Conservation (phyloP, 805 yeast genomes). For the Zygoascus ofunaensis region DNA sequence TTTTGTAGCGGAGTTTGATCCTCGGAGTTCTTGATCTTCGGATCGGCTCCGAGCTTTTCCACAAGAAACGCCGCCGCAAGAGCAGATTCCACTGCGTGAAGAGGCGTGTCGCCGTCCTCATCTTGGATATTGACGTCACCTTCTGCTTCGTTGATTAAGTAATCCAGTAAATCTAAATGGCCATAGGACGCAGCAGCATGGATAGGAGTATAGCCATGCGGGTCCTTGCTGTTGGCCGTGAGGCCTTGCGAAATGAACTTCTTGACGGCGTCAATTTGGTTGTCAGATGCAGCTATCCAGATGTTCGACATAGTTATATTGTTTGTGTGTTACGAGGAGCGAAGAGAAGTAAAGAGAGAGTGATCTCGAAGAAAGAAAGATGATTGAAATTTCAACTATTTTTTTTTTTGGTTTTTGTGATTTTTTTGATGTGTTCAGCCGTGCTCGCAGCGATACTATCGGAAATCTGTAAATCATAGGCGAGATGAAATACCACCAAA, state of each 20-base stretch:
- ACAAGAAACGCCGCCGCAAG: conserved; percentile 57
- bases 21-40: conserved; percentile 53
- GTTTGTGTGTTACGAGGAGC: too few species aligned
- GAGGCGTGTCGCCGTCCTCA: conserved; percentile 88
- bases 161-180: conserved; percentile 55
- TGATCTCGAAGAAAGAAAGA: too few species aligned
- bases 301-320: conserved; percentile 41
- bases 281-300: conserved; percentile 95
- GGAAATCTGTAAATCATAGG: too few species aligned
- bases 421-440: too few species aligned
- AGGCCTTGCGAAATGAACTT: conserved; percentile 41
- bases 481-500: too few species aligned
- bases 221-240: conserved; percentile 70
- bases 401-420: too few species aligned
- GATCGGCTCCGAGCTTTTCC: conserved; percentile 61
- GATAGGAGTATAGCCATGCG: conserved; percentile 91
- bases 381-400: too few species aligned
- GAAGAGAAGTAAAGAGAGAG: too few species aligned
- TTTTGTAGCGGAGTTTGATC: conserved; percentile 65
- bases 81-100: conserved; percentile 78
- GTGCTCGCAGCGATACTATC: too few species aligned
- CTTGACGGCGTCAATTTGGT: conserved; percentile 52
- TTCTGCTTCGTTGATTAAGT: conserved; percentile 42
- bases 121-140: conserved; percentile 83
- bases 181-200: conserved; percentile 98